Base-by-base conservation (phyloP, 495 filamentous ascomycete genomes). In the Podospora australis region DNA sequence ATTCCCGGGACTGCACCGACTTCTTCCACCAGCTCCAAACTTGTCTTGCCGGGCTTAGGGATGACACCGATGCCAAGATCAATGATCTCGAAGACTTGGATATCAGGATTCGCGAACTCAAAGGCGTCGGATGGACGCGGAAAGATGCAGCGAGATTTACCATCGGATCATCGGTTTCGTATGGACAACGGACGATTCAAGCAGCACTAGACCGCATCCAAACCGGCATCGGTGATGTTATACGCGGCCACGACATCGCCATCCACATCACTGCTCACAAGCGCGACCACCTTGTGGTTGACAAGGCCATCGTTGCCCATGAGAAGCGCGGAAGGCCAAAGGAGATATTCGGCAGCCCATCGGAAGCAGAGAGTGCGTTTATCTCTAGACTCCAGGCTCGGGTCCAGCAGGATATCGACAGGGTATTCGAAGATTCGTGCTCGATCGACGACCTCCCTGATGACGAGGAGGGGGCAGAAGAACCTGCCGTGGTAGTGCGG, bases 371-470 rank as follows among this genome's bases (percentile, higher is more conserved):
- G 26, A 14, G 42, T 2, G 25, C 26, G 6, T 53, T 73, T 19
- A 39, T 67, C 4, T 50, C 57, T 8, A 58, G 62, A 20, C 46
- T 75, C 2, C 65, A 60, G 39, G 52, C 62, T 21, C 68, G 65
- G 20, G 64, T 72, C 25, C 63, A 69, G 34, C 53, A 45, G 20
- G 71, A 73, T 50, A 64, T 75, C 20, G 66, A 67, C 29, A 69
- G 62, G 59, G 53, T 73, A 20, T 72, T 69, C 35, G 67, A 67
- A 38, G 70, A 75, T 47, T 70, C 71, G 3, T 65, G 69, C 45
- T 65, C 62, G 10, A 59, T 73, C 22, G 60, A 71, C 23, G 67
- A 69, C 43, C 57, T 58, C 39, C 48, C 54, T 3, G 67, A 68
- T 10, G 54, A 64, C 17, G 56, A 65, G 8, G 42, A 58, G 20